Evolutionary conservation across 768 basidiomycete species (phyloP), one percentile per base, ranked within the genome.

Genomic region (Lactifluus volemus): DNA sequence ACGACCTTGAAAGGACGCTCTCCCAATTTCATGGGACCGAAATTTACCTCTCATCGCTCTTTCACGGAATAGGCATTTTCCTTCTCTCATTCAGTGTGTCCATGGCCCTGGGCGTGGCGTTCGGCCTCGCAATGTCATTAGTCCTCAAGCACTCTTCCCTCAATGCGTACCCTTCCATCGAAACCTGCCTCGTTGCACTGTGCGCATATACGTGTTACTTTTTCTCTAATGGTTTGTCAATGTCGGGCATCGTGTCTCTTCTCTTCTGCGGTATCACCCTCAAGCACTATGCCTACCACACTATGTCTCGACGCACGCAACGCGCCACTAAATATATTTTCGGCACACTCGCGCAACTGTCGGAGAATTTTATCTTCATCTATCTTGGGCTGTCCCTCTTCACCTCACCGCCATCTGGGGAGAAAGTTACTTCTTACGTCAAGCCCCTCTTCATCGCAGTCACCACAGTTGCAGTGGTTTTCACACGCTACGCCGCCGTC

Each of bases 221-320:
- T 77, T 94, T 99, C 78, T 95, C 92, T n/a, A 99, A 92, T 65
- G 95, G 93, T 5, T 73, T 95, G 42, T 84, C 85, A 49, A 93
- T 97, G 90, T 89, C 85, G 71, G 96, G 97, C 53, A 98, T 98
- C 73, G 95, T 98, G 48, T 97, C 95, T 4, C 83, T 98, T 44
- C 85, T 98, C 49, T 98, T 99, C 78, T 98, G 96, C 71, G 96
- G 97, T 61, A 97, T 99, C 71, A 99, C 97, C 4, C 81, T 99
- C 67, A 99, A 99, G 74, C 97, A 99, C 71, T 98, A 99, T 70
- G 97, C 96, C n/a, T 98, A 97, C 71, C 97, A 98, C 76, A 98
- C 94, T 54, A 99, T 99, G 97, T 96, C 93, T 10, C 84, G 84
- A 30, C 83, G 91, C 55, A 98, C 97, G 0, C 97, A 98, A 70